Base-by-base conservation (phyloP, 768 basidiomycete species). In the Xerocomellus amylosporus region DNA sequence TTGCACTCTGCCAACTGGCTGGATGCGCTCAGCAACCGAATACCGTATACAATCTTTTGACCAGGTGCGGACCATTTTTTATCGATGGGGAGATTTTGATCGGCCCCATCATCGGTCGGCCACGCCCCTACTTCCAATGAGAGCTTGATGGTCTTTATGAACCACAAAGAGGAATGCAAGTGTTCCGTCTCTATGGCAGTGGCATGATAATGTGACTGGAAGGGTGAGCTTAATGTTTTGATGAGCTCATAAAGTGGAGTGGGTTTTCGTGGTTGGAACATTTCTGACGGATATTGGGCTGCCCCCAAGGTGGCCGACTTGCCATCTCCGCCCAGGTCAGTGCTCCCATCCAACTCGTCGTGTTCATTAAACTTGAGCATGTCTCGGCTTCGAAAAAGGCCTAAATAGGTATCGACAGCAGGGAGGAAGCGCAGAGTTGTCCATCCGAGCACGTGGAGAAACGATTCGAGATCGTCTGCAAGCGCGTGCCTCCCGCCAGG, bases 401-500 rank as follows among this genome's bases (percentile, higher is more conserved):
- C 6, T 9, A 1, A 0, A 41, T 46, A 53, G 0, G 9, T 4
- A 5, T 49, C 37, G 5, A 20, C 0, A 6, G 52, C 51, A 2
- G 51, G 44, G 8, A 53, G 20, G 22, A 46, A 53, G 9, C 31
- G 13, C 20, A 53, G 5, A 3, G 22, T 45, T 0, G n/a, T 49
- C 48, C 48, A 53, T 14, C 30, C 45, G 1, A 53, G 30, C 14
- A 56, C 28, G 19, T 63, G 59, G 10, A 60, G 37, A 49, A 72
- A 69, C 0, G 73, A 73, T 46, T 73, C 66, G 12, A 73, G 43
- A 41, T 73, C 71, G 34, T 73, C 70, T 26, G 61, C 51, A 34
- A 70, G 46, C 0, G 36, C 40, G 30, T 70, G 70, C 4, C 40
- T 15, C 19, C 62, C 64, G 13, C 24, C 22, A 10, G 59, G 48